phyloP scores from a whole-genome alignment of 495 filamentous ascomycete species.

The Penicillium simplicissimum region DNA sequence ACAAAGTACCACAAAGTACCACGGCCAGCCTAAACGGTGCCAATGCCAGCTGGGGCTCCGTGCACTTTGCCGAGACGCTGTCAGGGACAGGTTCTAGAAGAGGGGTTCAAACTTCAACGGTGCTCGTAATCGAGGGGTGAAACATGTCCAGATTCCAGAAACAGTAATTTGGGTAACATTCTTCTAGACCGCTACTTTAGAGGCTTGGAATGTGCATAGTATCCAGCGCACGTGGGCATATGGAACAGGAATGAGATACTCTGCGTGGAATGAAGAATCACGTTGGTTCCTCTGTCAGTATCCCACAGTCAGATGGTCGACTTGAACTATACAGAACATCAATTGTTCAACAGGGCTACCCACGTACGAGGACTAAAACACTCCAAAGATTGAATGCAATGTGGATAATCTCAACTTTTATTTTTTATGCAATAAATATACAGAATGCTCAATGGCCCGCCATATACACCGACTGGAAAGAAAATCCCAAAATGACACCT shows the following conservation, averaged over 20 bases:
- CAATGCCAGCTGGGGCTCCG: background rate
- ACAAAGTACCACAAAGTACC: background rate
- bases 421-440: slow-evolving; percentile 39
- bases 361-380: background rate
- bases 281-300: no score
- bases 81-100: background rate
- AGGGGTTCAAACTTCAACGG: background rate
- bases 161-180: background rate
- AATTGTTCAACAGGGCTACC: no score
- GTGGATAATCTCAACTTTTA: slow-evolving; percentile 26
- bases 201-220: background rate
- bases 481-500: slow-evolving; percentile 21
- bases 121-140: background rate
- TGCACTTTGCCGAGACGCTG: background rate
- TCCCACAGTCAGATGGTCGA: no score
- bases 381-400: background rate
- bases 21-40: background rate
- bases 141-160: background rate
- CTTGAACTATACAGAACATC: no score
- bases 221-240: background rate
- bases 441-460: slow-evolving; percentile 32
- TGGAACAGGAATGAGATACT: background rate
- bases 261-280: background rate
- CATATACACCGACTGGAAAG: slow-evolving; percentile 30
- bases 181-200: background rate